Conservation (phyloP, 2,329 filamentous ascomycete species). For the Penicillium sp. region DNA sequence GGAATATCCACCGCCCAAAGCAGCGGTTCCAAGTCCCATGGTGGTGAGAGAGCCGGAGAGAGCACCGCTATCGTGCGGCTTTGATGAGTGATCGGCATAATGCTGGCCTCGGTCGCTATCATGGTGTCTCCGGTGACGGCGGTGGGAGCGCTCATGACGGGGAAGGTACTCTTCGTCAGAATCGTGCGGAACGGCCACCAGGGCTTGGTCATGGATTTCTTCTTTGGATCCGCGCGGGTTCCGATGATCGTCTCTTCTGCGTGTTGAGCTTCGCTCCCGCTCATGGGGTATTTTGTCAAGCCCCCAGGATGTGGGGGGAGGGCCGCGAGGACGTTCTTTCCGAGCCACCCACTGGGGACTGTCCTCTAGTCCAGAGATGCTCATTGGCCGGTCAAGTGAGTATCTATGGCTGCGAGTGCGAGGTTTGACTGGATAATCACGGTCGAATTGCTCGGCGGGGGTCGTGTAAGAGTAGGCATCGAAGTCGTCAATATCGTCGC, state of each 20-base stretch:
- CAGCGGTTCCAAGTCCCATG: constrained; percentile 39
- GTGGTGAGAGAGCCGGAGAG: constrained; percentile 20
- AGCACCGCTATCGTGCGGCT: constrained; percentile 15
- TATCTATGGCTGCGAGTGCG: constrained; percentile 30
- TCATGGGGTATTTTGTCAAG: constrained; percentile 39
- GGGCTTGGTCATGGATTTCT: constrained; percentile 44
- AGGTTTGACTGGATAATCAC: constrained; percentile 44
- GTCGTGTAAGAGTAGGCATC: constrained; percentile 52
- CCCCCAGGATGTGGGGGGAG: constrained; percentile 41
- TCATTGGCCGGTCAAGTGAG: constrained; percentile 39
- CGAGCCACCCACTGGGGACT: constrained; percentile 27
- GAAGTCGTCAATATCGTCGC: constrained; percentile 43
- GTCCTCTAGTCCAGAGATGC: constrained; percentile 42
- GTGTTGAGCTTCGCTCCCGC: constrained; percentile 25
- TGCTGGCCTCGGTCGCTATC: constrained; percentile 20
- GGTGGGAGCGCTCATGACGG: constrained; percentile 46
- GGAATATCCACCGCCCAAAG: constrained; percentile 38
- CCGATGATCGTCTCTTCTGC: constrained; percentile 34
- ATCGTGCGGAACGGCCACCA: constrained; percentile 52
- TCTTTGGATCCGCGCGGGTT: constrained; percentile 40
- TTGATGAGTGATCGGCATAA: constrained; percentile 20
- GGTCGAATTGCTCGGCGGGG: constrained; percentile 49
- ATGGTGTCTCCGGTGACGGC: constrained; percentile 33
- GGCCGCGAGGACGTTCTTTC: constrained; percentile 36
- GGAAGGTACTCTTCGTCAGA: constrained; percentile 46